Percentiles rank a stretch among this genome's conserved stretches.
These are phyloP conservation scores for Trichoderma arundinaceum DNA, from an alignment of 2,329 filamentous ascomycete species.

Conservation along the genomic window DNA sequence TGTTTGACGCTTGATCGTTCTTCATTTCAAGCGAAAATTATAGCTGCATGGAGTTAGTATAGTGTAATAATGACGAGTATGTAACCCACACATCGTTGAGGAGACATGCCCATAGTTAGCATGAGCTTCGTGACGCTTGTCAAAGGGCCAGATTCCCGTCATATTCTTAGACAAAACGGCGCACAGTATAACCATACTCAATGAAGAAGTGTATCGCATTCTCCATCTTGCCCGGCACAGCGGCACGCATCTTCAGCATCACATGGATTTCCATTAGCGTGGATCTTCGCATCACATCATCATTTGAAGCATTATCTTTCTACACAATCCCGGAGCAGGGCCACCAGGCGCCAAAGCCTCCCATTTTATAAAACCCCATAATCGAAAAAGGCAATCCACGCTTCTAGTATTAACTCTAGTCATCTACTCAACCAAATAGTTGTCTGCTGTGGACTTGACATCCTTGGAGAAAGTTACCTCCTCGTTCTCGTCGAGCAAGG, in stretches of 20 bases:
- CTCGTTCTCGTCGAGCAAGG: constrained; percentile 75
- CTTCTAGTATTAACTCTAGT: constrained; percentile 33
- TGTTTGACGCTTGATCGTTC: too few relatives aligned
- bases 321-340: constrained; percentile 36
- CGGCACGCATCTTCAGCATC: neutral
- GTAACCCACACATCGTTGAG: too few relatives aligned
- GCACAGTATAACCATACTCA: too few relatives aligned
- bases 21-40: too few relatives aligned
- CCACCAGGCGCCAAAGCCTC: constrained; percentile 33
- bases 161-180: too few relatives aligned
- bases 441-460: constrained; percentile 75
- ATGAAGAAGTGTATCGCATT: neutral
- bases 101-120: too few relatives aligned
- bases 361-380: constrained; percentile 34
- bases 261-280: neutral
- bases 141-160: too few relatives aligned
- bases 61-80: too few relatives aligned
- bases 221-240: neutral
- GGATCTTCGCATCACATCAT: constrained; percentile 24
- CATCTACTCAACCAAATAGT: constrained; percentile 74
- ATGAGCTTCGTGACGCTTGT: too few relatives aligned
- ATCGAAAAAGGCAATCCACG: constrained; percentile 30
- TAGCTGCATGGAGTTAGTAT: too few relatives aligned
- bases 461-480: constrained; percentile 85
- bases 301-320: constrained; percentile 32